A percentile compares a stretch with the other conserved stretches of the same genome.
phyloP scores from a whole-genome alignment of 2,329 filamentous ascomycete species.

The Beauveria bassiana region DNA sequence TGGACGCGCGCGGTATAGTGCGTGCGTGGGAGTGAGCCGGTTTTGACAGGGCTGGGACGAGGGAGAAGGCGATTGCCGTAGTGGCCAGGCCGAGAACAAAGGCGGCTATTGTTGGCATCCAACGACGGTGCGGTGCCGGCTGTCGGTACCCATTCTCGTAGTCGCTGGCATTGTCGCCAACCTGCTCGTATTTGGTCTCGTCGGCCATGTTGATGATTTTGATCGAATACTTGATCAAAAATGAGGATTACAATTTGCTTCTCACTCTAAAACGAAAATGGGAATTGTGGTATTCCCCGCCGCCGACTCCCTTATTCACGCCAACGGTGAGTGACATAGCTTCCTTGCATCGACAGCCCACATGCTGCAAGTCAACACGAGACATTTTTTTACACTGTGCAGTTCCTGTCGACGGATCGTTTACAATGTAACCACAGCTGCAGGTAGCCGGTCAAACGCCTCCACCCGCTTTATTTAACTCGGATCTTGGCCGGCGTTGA shows the following conservation, averaged over 20 bases:
- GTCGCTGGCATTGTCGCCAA: background rate
- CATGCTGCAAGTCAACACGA: background rate
- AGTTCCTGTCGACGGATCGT: background rate
- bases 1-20: background rate
- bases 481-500: background rate
- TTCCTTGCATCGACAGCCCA: background rate
- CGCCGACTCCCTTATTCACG: background rate
- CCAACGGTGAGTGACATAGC: background rate
- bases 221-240: background rate
- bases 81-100: slow-evolving; percentile 7
- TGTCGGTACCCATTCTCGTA: background rate
- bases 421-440: background rate
- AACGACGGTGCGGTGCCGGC: background rate
- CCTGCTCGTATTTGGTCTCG: slow-evolving; percentile 7
- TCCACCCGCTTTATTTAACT: background rate
- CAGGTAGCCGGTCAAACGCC: background rate
- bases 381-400: background rate
- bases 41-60: background rate
- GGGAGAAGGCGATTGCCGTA: background rate
- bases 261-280: background rate
- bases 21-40: background rate
- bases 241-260: background rate
- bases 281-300: no score
- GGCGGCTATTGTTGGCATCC: background rate
- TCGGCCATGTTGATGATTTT: background rate